phyloP scores from a whole-genome alignment of 179 eudicot species.

The Monotropa hypopitys region DNA sequence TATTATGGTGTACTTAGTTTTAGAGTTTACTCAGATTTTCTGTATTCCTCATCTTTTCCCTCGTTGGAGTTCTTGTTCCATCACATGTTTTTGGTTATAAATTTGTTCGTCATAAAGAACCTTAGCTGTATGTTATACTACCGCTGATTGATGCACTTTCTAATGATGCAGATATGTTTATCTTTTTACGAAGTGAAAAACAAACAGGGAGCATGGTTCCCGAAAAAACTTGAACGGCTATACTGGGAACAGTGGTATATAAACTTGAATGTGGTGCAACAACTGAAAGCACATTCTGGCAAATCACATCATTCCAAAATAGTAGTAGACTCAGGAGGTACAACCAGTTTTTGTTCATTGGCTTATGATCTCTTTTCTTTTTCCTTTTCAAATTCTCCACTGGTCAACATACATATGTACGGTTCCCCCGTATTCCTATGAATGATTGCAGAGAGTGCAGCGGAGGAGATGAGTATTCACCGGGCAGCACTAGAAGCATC shows the following conservation, averaged over 20 bases:
- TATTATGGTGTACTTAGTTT: not conserved
- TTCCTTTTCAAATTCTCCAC: not conserved
- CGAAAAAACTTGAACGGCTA: slow-evolving; percentile 70
- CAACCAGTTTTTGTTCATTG: not conserved
- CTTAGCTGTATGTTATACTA: not conserved
- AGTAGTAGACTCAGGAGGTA: slow-evolving; percentile 74
- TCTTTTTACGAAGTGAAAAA: slow-evolving; percentile 84
- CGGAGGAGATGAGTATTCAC: slow-evolving; percentile 55
- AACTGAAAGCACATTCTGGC: slow-evolving; percentile 51
- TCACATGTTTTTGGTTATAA: not conserved
- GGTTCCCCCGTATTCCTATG: not conserved
- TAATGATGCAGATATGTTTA: slow-evolving; percentile 56
- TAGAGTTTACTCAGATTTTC: not conserved
- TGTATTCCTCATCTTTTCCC: not conserved
- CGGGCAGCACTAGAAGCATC: slow-evolving; percentile 68
- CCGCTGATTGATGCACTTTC: not conserved
- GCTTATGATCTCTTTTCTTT: not conserved
- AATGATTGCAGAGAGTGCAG: slow-evolving; percentile 33
- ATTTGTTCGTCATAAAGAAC: not conserved
- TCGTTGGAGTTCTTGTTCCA: not conserved
- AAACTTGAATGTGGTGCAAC: slow-evolving; percentile 74
- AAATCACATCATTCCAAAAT: slow-evolving; percentile 68
- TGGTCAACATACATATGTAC: not conserved
- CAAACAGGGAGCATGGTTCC: slow-evolving; percentile 81
- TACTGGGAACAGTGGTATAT: slow-evolving; percentile 95